Percentiles rank a stretch among this genome's conserved stretches.
phyloP scores from a whole-genome alignment of 1,284 basidiomycete species.

The Xanthoconium separans region DNA sequence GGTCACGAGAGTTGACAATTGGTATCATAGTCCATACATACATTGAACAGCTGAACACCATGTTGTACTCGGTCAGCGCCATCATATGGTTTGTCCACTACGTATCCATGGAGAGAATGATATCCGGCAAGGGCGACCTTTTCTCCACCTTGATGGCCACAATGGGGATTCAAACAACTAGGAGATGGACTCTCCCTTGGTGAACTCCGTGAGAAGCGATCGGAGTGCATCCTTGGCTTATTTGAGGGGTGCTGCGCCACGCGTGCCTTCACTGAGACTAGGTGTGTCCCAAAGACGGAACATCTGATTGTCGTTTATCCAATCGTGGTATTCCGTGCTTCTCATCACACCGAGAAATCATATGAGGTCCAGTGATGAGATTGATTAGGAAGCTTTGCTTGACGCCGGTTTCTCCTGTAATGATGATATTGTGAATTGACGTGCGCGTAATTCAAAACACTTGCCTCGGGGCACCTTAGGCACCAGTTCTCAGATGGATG shows the following conservation, averaged over 20 bases:
- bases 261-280: conserved; percentile 30
- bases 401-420: conserved; percentile 32
- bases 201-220: conserved; percentile 26
- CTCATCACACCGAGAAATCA: conserved; percentile 31
- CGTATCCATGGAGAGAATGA: conserved; percentile 30
- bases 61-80: conserved; percentile 15
- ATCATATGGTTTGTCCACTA: conserved; percentile 33
- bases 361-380: conserved; percentile 31
- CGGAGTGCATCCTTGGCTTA: conserved; percentile 29
- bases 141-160: conserved; percentile 34
- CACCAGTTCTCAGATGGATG: no score
- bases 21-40: no score
- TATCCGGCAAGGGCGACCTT: conserved; percentile 16
- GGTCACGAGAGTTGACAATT: no score
- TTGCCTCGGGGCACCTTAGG: no score
- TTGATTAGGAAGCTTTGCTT: conserved; percentile 35
- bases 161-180: conserved; percentile 32
- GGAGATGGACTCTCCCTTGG: conserved; percentile 26
- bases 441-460: no score
- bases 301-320: conserved; percentile 16
- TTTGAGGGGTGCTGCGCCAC: conserved; percentile 27
- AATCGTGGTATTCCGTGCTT: conserved; percentile 24
- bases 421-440: conserved; percentile 29
- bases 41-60: no score
- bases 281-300: conserved; percentile 36